Evolutionary conservation across 805 yeast genomes (phyloP), one percentile per base, ranked within the genome.

Genomic region (Tetrapisispora pingtungensis): DNA sequence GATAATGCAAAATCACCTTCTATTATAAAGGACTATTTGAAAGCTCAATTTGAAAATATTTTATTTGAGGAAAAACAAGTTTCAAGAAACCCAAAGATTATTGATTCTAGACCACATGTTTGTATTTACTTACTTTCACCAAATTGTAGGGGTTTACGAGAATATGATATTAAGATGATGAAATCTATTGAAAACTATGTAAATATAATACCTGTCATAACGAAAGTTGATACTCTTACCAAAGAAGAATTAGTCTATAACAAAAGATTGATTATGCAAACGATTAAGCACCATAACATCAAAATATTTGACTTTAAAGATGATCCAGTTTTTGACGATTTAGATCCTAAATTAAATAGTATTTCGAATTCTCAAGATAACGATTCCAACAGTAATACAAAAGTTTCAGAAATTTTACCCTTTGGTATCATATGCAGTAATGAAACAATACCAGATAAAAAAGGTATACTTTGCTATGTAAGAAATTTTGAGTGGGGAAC

Each of bases 131-230:
- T 88, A 56, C 75, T 88, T 44, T 78, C 80, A 45, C 70, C 78
- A n/a, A 73, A 74, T 10, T 72, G 74, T 37, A 74, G 71, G 54
- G 75, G 74, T 4, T 46, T 61, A n/a, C 52, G 50, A 24, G 56
- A 54, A 17, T 47, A 54, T 44, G 97, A 90, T 59, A 70, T 83
- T 44, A 74, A 73, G 50, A 71, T 84, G 43, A 84, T 89, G 81
- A 76, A 71, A 52, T 69, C 73, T 39, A 70, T 89, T 42, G 75
- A 89, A 14, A 71, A 75, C 20, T 77, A 80, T 51, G 95, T 84
- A 18, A 89, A 89, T 65, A 73, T 90, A 22, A 77, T 89, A 36
- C 96, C 97, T 1, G 79, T 88, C 22, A 75, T 89, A 46, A 76
- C 84, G 32, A 82, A 84, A 56, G 80, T 95, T 3, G 97, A 89